Conservation (phyloP, 2,329 filamentous ascomycete genomes). For the Fonsecaea pedrosoi region DNA sequence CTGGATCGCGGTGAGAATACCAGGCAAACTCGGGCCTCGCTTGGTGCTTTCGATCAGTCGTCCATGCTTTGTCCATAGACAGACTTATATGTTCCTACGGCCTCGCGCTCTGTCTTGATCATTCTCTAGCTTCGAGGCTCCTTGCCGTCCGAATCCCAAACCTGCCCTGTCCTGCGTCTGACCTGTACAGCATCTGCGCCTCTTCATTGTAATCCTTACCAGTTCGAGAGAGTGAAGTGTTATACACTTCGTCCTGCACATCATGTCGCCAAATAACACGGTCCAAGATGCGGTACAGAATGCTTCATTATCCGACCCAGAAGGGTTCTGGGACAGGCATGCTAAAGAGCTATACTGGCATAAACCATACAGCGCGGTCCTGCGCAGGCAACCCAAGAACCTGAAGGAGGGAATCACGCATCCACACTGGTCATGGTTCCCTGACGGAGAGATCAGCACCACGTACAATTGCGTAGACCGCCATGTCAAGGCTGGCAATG, state of each 20-base stretch:
- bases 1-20: slow-evolving; percentile 15
- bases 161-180: background rate
- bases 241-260: slow-evolving; percentile 2
- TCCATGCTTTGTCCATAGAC: background rate
- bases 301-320: slow-evolving; percentile 70
- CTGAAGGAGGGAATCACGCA: slow-evolving; percentile 69
- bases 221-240: background rate
- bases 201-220: background rate
- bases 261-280: slow-evolving; percentile 36
- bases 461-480: slow-evolving; percentile 91
- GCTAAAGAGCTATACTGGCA: slow-evolving; percentile 82
- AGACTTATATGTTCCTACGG: background rate
- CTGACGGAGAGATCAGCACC: slow-evolving; percentile 85
- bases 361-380: slow-evolving; percentile 69
- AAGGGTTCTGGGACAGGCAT: slow-evolving; percentile 76
- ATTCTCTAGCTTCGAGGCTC: slow-evolving; percentile 5
- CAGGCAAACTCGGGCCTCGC: background rate
- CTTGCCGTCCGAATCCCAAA: background rate
- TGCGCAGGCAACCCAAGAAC: slow-evolving; percentile 67
- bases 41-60: background rate
- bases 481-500: slow-evolving; percentile 81
- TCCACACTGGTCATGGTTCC: slow-evolving; percentile 87
- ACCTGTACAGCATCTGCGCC: background rate
- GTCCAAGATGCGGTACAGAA: slow-evolving; percentile 60
- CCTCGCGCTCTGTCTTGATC: background rate